Evolutionary conservation across 2,329 filamentous ascomycete species (phyloP), one percentile per base, ranked within the genome.

Genomic region (Penicillium sp.): DNA sequence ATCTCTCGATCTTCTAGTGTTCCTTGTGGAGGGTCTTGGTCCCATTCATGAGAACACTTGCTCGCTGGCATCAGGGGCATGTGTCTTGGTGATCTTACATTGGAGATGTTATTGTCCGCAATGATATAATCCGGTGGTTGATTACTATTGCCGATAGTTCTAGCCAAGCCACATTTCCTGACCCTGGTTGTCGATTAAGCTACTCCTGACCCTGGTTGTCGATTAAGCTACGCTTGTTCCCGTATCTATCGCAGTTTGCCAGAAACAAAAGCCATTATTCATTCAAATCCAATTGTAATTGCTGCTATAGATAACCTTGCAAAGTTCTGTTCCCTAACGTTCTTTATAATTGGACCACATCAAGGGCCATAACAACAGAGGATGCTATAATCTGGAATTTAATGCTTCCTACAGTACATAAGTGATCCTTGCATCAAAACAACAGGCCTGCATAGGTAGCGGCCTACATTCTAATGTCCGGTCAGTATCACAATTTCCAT

Each of bases 231-330:
- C 41, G 49, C 31, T n/a, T n/a, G 16, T 43, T 26, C 26, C 19
- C 50, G 50, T 53, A 53, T 37, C 35, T 37, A 53, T 53, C 35
- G 53, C 54, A 63, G 47, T 58, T 62, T 61, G 49, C 59, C 59
- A 62, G 51, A 57, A 59, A 57, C 57, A 64, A 65, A 63, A 61
- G 52, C 53, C 57, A 56, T 27, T 58, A 41, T 52, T 44, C 13
- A 24, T 43, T 52, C n/a, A 16, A 43, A 19, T 8, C 14, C 3
- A 19, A 9, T 7, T 9, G 35, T 39, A 39, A n/a, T 19, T 4
- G 10, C 35, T 39, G n/a, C n/a, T 19, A 9, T 39, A 39, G 9
- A 10, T 19, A 39, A 39, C 1, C 4, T 26, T 26, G 26, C 7
- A 8, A 26, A 7, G 26, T 39, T 9, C 9, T 19, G 35, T 7